phyloP scores from a whole-genome alignment of 83 land plant genomes.

The Picea abies region DNA sequence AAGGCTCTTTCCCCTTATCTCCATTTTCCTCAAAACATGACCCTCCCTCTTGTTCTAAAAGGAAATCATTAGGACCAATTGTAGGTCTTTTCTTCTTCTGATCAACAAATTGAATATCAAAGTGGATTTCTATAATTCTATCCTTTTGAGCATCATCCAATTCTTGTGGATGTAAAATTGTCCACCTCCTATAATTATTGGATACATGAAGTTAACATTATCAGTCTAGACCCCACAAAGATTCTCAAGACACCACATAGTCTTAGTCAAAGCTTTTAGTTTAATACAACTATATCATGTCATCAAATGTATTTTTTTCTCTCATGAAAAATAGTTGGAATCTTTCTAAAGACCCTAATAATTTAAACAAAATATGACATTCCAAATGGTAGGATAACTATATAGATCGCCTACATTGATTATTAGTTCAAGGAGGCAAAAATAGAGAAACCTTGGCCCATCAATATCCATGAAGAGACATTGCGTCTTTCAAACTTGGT shows the following conservation, averaged over 20 bases:
- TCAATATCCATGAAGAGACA: conserved; percentile 61
- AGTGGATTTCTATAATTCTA: conserved; percentile 50
- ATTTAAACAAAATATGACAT: background rate
- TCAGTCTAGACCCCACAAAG: background rate
- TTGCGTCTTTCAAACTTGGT: conserved; percentile 53
- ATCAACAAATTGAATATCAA: conserved; percentile 81
- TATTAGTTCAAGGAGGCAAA: conserved; percentile 79
- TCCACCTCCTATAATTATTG: conserved; percentile 76
- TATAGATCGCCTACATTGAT: conserved; percentile 76
- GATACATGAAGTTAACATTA: background rate
- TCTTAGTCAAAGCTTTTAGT: background rate
- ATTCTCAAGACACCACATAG: background rate
- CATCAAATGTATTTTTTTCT: background rate
- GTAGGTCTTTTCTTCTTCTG: conserved; percentile 77
- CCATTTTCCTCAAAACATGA: conserved; percentile 6
- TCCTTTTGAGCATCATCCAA: conserved; percentile 58
- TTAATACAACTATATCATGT: background rate
- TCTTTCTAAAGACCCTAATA: background rate
- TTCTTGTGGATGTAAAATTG: conserved; percentile 64
- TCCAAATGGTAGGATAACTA: background rate
- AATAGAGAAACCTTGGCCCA: conserved; percentile 86
- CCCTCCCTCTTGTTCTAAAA: conserved; percentile 5
- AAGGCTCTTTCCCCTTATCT: background rate
- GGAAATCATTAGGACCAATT: conserved; percentile 76
- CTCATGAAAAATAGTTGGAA: background rate